phyloP scores from a whole-genome alignment of 164 flowering plant genomes.

The Aristolochia fimbriata region DNA sequence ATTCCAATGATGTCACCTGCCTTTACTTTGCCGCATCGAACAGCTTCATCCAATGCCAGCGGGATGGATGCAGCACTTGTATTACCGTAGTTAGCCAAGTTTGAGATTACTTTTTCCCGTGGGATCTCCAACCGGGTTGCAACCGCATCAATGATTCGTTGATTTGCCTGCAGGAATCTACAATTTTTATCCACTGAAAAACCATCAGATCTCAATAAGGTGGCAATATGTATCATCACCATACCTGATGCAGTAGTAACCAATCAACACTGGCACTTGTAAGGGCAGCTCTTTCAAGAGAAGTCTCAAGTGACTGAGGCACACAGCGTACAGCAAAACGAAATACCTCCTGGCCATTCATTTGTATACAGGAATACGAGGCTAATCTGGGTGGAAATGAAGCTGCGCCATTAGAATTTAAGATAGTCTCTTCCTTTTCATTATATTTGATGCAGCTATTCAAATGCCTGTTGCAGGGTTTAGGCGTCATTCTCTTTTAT shows the following conservation, averaged over 20 bases:
- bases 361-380: conserved; percentile 67
- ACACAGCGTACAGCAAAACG: conserved; percentile 80
- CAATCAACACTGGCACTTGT: conserved; percentile 57
- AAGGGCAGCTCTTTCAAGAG: conserved; percentile 68
- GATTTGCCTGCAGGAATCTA: conserved; percentile 68
- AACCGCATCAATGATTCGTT: conserved; percentile 85
- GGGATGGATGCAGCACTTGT: conserved; percentile 97
- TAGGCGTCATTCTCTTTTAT: neutral
- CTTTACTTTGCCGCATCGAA: conserved; percentile 70
- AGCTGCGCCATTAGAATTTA: conserved; percentile 51
- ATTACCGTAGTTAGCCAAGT: conserved; percentile 86
- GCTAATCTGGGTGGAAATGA: conserved; percentile 44
- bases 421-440: conserved; percentile 21
- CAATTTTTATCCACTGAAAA: neutral
- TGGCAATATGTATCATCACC: neutral
- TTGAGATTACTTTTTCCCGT: conserved; percentile 62
- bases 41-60: conserved; percentile 87
- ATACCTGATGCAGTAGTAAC: conserved; percentile 98
- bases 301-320: conserved; percentile 70
- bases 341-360: conserved; percentile 96
- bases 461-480: conserved; percentile 45
- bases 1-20: conserved; percentile 63
- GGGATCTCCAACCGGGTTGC: conserved; percentile 60
- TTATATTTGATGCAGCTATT: conserved; percentile 41
- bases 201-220: neutral